A percentile compares a stretch with the other conserved stretches of the same genome.
Evolutionary conservation across 73 alveolate species (phyloP).

Genomic region (Breviolum minutum): DNA sequence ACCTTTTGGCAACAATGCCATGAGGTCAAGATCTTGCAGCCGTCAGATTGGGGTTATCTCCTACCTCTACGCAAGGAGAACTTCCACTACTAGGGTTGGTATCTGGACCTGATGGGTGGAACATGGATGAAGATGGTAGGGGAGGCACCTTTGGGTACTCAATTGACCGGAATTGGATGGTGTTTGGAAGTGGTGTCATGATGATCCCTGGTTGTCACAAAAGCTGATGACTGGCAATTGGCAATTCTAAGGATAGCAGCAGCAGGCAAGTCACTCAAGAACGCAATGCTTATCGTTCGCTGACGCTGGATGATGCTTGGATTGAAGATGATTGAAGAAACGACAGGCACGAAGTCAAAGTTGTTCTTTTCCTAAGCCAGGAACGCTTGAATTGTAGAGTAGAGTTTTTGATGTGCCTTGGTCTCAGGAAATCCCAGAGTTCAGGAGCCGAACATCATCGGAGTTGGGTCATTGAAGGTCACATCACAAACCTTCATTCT

Average conservation of each 20-base stretch:
- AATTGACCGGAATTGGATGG: neutral
- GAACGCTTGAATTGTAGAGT: neutral
- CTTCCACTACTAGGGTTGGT: neutral
- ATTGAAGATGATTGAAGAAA: neutral
- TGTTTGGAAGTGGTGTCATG: neutral
- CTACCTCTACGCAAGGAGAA: constrained; percentile 14
- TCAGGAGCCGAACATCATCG: neutral
- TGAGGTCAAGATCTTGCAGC: neutral
- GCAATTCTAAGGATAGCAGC: neutral
- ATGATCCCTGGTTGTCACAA: no score
- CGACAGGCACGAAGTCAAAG: neutral
- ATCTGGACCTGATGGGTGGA: no score
- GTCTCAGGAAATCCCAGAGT: neutral
- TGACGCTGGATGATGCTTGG: constrained; percentile 28
- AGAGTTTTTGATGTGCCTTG: neutral
- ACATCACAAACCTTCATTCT: no score
- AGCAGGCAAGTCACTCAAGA: constrained; percentile 15
- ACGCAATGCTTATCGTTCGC: neutral
- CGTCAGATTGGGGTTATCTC: neutral
- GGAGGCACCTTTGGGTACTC: neutral
- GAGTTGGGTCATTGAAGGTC: no score
- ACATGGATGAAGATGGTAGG: no score
- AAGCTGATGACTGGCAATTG: no score
- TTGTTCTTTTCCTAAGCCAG: neutral
- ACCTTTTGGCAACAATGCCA: neutral